Evolutionary conservation across 2,329 filamentous ascomycete genomes (phyloP), one percentile per base, ranked within the genome.

Genomic region (Colletotrichum ledebouriae): DNA sequence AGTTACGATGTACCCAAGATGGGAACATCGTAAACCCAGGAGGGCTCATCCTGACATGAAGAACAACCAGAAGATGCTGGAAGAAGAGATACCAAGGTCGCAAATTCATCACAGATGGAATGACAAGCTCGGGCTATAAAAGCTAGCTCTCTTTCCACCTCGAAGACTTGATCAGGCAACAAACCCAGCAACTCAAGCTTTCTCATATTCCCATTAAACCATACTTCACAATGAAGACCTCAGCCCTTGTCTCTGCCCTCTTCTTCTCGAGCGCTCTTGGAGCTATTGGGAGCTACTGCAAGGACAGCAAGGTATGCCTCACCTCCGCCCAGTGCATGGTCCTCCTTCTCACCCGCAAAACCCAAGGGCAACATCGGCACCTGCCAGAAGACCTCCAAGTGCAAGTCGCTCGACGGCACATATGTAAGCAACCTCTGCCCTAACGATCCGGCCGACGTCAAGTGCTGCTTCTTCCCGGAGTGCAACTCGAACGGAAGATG

Each of bases 391-490:
- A 66, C 57, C 20, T 61, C 25, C 42, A 66, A 66, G 56, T 69
- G 66, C 7, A 67, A 33, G 6, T 60, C 47, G 12, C 63, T 66
- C 3, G 49, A 69, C 29, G 66, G 66, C 4, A 49, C 37, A 50
- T 61, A 50, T 17, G 55, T 42, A 49, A 69, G 47, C 49, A 62
- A 67, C 10, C 57, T 61, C 11, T 69, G 66, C 29, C 66, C 66
- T 41, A 44, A 69, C 42, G 66, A 69, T 39, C 66, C 66, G 13
- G 50, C 25, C 20, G 47, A 67, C n/a, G 66, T 67, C 13, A 69
- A 67, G 34, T 69, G 66, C 52, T 69, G 66, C 52, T 60, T 69
- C 41, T 67, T 61, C 12, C 66, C 66, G 17, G 47, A 61, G 20
- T 69, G 66, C 50, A 69, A 67, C 42, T 42, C 33, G 47, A 67